A percentile compares a stretch with the other conserved stretches of the same genome.
These are phyloP conservation scores for Hymenoscyphus fraxineus DNA, from an alignment of 2,329 filamentous ascomycete genomes.

Conservation along the genomic window DNA sequence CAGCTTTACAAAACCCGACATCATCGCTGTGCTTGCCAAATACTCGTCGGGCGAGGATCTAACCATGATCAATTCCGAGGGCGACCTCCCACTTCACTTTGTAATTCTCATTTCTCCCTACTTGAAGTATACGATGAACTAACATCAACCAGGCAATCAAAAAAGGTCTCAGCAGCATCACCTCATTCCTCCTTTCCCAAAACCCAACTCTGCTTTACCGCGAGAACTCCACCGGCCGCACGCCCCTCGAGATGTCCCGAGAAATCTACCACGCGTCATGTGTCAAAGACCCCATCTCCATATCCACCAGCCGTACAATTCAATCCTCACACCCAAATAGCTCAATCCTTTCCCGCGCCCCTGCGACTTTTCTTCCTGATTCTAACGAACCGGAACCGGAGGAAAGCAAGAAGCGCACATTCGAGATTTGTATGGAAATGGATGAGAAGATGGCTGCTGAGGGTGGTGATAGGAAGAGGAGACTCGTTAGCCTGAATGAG, in stretches of 20 bases:
- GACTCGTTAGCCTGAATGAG: conserved; percentile 53
- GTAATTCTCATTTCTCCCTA: conserved; percentile 36
- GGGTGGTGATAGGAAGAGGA: conserved; percentile 41
- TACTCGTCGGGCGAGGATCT: conserved; percentile 55
- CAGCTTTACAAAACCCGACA: conserved; percentile 34
- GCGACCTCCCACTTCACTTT: conserved; percentile 62
- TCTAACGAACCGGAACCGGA: conserved; percentile 1
- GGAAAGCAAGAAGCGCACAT: conserved; percentile 31
- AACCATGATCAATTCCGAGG: conserved; percentile 58
- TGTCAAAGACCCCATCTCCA: conserved; percentile 20
- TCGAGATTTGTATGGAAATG: conserved; percentile 38
- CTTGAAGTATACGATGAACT: conserved; percentile 24
- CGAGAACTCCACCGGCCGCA: conserved; percentile 74
- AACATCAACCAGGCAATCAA: conserved; percentile 37
- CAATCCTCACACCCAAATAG: not conserved
- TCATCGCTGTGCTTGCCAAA: conserved; percentile 49
- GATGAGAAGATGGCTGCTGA: conserved; percentile 23
- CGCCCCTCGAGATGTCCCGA: conserved; percentile 64
- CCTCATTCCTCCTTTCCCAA: conserved; percentile 24
- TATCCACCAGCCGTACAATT: conserved; percentile 18
- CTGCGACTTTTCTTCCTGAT: conserved; percentile 7
- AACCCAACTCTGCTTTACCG: conserved; percentile 49
- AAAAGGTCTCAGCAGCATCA: conserved; percentile 19
- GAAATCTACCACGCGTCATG: conserved; percentile 46
- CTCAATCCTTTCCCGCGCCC: conserved; percentile 10